phyloP scores from a whole-genome alignment of 352 stramenopile genomes.

The Achlya hypogyna region DNA sequence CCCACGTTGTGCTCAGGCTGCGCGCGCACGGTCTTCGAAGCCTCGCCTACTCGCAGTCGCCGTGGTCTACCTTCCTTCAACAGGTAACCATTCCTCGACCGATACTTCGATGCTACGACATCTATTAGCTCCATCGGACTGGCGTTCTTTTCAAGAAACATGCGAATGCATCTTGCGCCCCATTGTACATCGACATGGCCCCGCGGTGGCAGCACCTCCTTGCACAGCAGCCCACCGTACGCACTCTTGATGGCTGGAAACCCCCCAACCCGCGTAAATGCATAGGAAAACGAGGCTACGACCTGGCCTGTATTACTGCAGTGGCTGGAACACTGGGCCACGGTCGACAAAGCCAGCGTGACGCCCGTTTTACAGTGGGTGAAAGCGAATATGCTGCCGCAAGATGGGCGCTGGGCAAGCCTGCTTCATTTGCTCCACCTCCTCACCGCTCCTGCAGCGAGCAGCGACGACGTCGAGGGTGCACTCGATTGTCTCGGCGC shows the following conservation, averaged over 20 bases:
- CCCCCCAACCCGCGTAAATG: no score
- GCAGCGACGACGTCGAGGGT: background rate
- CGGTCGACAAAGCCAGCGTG: background rate
- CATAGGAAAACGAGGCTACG: background rate
- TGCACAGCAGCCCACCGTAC: background rate
- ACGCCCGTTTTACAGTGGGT: background rate
- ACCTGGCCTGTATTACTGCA: background rate
- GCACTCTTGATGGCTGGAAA: no score
- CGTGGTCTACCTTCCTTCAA: slow-evolving; percentile 3
- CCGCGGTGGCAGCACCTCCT: background rate
- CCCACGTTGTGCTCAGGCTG: slow-evolving; percentile 1
- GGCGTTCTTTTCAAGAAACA: slow-evolving; percentile 13
- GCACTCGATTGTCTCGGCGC: background rate
- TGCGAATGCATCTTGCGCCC: background rate
- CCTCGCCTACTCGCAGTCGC: background rate
- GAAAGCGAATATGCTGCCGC: background rate
- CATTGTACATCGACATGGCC: slow-evolving; percentile 1
- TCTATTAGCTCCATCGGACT: slow-evolving; percentile 3
- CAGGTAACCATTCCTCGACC: background rate
- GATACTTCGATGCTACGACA: background rate
- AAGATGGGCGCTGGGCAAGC: background rate
- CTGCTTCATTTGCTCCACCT: no score
- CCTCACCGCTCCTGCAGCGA: background rate
- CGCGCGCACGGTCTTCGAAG: slow-evolving; percentile 4
- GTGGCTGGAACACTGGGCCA: slow-evolving; percentile 16